Percentiles rank a stretch among this genome's conserved stretches.
Conservation (phyloP, 2,329 filamentous ascomycete species). For the Sporothrix variecibatus region DNA sequence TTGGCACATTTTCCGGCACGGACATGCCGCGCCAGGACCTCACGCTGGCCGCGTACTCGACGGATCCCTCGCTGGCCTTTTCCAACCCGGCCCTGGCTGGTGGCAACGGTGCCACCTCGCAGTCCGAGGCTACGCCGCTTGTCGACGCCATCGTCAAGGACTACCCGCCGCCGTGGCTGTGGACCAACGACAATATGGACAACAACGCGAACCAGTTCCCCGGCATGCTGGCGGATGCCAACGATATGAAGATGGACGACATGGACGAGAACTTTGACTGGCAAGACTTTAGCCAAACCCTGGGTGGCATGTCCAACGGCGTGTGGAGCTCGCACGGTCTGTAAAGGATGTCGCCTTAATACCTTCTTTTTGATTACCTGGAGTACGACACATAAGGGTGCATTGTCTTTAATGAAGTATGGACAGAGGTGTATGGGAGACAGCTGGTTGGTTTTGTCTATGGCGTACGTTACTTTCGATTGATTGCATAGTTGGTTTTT, state of each 20-base stretch:
- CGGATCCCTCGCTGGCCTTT: slow-evolving; percentile 4
- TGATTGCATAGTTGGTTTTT: neutral
- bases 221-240: slow-evolving; percentile 34
- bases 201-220: slow-evolving; percentile 22
- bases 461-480: neutral
- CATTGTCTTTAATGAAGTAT: neutral
- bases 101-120: neutral
- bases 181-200: slow-evolving; percentile 42
- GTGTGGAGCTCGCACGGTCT: slow-evolving; percentile 33
- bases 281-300: slow-evolving; percentile 42
- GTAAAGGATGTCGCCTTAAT: neutral
- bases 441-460: neutral
- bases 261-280: slow-evolving; percentile 44
- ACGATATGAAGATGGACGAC: slow-evolving; percentile 42
- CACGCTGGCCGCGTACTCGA: slow-evolving; percentile 26
- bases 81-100: neutral
- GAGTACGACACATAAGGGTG: neutral
- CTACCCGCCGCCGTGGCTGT: slow-evolving; percentile 58
- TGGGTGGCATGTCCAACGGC: slow-evolving; percentile 36
- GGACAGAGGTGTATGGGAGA: neutral
- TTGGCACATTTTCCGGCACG: slow-evolving; percentile 24
- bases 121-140: slow-evolving; percentile 28
- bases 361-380: neutral
- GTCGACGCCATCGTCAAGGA: slow-evolving; percentile 48
- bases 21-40: slow-evolving; percentile 32